These are phyloP conservation scores for Purshia tridentata DNA, from an alignment of 306 rosid species.

Conservation along the genomic window DNA sequence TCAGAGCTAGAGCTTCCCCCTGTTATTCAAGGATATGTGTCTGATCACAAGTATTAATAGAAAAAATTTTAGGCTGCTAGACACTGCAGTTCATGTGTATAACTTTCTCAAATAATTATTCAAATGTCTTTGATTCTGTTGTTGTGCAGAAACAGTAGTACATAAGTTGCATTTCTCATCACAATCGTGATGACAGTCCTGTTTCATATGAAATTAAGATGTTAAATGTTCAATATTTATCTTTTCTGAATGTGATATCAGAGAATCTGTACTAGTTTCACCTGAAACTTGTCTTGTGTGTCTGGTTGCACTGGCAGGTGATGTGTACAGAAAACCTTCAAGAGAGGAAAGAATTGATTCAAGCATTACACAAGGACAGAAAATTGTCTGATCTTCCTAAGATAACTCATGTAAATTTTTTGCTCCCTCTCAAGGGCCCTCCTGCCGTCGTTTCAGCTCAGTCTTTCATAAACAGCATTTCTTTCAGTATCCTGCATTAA, in stretches of 20 bases:
- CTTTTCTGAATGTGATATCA: background rate
- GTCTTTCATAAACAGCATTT: too few relatives aligned
- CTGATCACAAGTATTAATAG: background rate
- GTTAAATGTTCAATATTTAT: background rate
- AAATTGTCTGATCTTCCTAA: conserved; percentile 72
- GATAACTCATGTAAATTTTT: conserved; percentile 65
- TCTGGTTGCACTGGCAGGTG: conserved; percentile 49
- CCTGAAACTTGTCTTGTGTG: conserved; percentile 19
- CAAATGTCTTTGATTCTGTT: background rate
- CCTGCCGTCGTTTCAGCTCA: too few relatives aligned
- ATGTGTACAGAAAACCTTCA: conserved; percentile 61
- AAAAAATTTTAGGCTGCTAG: background rate
- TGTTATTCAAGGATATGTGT: background rate
- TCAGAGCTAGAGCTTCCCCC: background rate
- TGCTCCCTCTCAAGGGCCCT: too few relatives aligned
- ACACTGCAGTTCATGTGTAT: background rate
- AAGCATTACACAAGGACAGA: conserved; percentile 59
- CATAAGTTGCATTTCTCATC: background rate
- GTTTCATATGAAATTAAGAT: background rate
- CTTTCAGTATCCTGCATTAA: background rate
- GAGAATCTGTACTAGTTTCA: background rate
- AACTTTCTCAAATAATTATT: background rate
- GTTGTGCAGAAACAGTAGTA: background rate
- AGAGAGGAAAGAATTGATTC: conserved; percentile 69
- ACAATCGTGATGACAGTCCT: background rate